Base-by-base conservation (phyloP, 208 protist genomes). In the Naegleria fowleri region DNA sequence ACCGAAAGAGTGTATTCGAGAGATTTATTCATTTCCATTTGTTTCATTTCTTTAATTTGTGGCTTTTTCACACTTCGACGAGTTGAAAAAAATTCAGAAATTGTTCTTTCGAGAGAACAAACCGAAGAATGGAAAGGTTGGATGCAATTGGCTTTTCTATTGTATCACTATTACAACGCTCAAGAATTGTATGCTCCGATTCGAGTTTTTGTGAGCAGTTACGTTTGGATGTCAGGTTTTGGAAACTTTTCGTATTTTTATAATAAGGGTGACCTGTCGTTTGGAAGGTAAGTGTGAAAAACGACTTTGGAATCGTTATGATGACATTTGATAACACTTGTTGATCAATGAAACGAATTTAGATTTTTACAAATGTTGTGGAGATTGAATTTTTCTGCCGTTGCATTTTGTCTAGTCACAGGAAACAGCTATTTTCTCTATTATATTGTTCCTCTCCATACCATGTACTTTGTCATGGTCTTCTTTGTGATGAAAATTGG, bases 161-260 rank as follows among this genome's bases (percentile, higher is more conserved):
- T 95, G 88, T 98, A 98, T 93, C 95, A 97, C 93, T 97, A 97
- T 93, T 95, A 96, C 90, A 88, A 97, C 36, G 95, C 93, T 40
- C 93, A 92, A 75, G 92, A 94, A 92, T 91, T 94, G 48, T 97
- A 97, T 93, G 94, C 95, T 91, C 48, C 93, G 38, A 95, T 98
- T 91, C 95, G 97, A 43, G 90, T 98, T 40, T 98, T 95, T 92
- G 96, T 98, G 89, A 94, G 95, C 4, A 85, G 93, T 11, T 98
- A 98, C 93, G 93, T 98, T 4, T 98, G 96, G 93, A 95, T 98
- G 93, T 98, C 96, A 7, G 97, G 96, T 7, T 98, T 97, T 89
- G 96, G 96, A 29, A 96, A 97, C 91, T 97, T 97, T 92, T 93
- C 92, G 13, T 98, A 95, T 91, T 98, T 97, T 92, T 96, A 95